Percentiles rank a stretch among this genome's conserved stretches.
Evolutionary conservation across 306 rosid genomes (phyloP).

Genomic region (Amphicarpaea edgeworthii): DNA sequence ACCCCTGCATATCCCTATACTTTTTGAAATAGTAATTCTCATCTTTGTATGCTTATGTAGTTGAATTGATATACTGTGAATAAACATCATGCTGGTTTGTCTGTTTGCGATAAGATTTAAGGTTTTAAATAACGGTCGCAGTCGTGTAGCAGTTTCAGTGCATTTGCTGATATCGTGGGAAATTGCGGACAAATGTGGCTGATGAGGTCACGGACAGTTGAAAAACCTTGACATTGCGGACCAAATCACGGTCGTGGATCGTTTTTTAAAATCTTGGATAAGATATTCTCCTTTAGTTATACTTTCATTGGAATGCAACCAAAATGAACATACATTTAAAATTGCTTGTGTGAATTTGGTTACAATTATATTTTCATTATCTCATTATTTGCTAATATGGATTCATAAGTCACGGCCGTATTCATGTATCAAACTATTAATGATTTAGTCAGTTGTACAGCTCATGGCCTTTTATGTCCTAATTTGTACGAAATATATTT

Average conservation of each 20-base stretch:
- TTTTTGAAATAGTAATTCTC: conserved; percentile 23
- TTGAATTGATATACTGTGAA: conserved; percentile 32
- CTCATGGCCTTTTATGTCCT: not conserved
- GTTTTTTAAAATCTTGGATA: no score
- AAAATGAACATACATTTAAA: not conserved
- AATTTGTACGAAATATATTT: conserved; percentile 28
- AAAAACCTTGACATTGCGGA: no score
- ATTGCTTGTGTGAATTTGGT: conserved; percentile 10
- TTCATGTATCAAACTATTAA: not conserved
- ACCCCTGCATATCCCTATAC: not conserved
- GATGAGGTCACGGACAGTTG: no score
- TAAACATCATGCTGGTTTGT: conserved; percentile 13
- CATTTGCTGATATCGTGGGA: no score
- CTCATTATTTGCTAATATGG: conserved; percentile 11
- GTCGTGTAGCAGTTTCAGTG: no score
- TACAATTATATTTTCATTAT: conserved; percentile 2
- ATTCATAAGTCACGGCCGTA: not conserved
- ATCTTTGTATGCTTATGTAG: conserved; percentile 11
- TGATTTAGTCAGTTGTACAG: not conserved
- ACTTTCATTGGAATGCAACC: conserved; percentile 5
- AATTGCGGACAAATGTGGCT: no score
- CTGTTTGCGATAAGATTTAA: no score
- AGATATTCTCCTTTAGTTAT: not conserved
- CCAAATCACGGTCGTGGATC: no score
- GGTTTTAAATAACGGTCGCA: no score